These are phyloP conservation scores for Asterionellopsis glacialis DNA, from an alignment of 108 stramenopile species.

Conservation along the genomic window DNA sequence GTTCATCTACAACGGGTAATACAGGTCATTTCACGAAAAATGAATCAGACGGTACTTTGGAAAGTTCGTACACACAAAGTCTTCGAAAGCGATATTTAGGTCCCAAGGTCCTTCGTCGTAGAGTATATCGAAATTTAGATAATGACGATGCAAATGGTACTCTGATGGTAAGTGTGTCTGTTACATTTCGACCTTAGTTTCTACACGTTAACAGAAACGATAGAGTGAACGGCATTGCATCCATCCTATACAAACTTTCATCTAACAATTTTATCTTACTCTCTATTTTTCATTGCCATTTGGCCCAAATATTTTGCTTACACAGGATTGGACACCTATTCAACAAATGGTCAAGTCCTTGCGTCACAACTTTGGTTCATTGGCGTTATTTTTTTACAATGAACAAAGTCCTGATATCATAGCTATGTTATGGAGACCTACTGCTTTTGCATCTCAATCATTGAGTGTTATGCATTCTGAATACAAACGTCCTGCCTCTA, in stretches of 20 bases:
- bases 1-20: constrained; percentile 52
- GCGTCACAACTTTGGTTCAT: constrained; percentile 46
- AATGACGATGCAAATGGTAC: not conserved
- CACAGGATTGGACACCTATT: constrained; percentile 66
- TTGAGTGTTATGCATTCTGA: constrained; percentile 74
- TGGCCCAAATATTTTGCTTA: too few relatives aligned
- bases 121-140: constrained; percentile 65
- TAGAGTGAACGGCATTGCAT: too few relatives aligned
- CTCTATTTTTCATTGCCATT: too few relatives aligned
- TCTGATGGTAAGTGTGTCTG: not conserved
- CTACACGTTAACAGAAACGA: too few relatives aligned
- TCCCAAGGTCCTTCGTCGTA: constrained; percentile 59
- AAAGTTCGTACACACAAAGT: constrained; percentile 59
- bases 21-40: constrained; percentile 8
- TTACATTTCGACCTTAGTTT: not conserved
- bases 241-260: not conserved
- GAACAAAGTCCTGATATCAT: constrained; percentile 71
- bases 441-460: constrained; percentile 34
- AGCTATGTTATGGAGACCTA: constrained; percentile 73
- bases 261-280: not conserved
- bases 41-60: constrained; percentile 5
- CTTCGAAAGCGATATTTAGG: constrained; percentile 41
- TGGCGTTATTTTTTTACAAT: constrained; percentile 82
- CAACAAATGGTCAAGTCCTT: constrained; percentile 45
- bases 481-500: constrained; percentile 41